Percentiles rank a stretch among this genome's conserved stretches.
These are phyloP conservation scores for Microcera coccophila DNA, from an alignment of 2,329 filamentous ascomycete genomes.

Conservation along the genomic window DNA sequence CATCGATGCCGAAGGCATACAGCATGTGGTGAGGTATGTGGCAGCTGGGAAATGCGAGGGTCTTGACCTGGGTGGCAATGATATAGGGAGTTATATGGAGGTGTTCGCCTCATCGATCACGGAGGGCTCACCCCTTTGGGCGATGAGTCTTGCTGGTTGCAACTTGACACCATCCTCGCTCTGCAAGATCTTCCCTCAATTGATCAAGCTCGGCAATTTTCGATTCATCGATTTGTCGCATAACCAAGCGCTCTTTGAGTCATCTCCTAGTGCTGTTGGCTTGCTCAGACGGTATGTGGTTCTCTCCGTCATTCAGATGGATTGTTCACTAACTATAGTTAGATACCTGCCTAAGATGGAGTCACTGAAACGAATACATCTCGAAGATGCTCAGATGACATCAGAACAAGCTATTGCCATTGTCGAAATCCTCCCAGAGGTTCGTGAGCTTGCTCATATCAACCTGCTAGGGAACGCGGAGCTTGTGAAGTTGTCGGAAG, in stretches of 20 bases:
- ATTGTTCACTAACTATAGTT: constrained; percentile 6
- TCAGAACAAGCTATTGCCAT: constrained; percentile 87
- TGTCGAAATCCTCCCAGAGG: constrained; percentile 85
- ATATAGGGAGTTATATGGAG: constrained; percentile 56
- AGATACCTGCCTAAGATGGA: constrained; percentile 76
- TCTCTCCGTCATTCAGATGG: not conserved
- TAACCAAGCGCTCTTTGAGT: constrained; percentile 75
- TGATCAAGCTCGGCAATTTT: constrained; percentile 67
- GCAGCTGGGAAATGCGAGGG: constrained; percentile 76
- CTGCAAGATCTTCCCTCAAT: constrained; percentile 68
- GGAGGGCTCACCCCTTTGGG: constrained; percentile 62
- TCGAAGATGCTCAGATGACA: constrained; percentile 78
- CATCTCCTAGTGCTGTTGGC: constrained; percentile 67
- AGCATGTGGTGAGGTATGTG: constrained; percentile 73
- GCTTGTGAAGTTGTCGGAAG: constrained; percentile 66
- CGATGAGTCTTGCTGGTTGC: constrained; percentile 81
- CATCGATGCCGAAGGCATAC: constrained; percentile 68
- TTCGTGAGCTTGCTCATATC: constrained; percentile 75
- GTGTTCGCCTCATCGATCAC: constrained; percentile 50
- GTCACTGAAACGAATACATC: constrained; percentile 76
- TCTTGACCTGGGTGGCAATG: constrained; percentile 84
- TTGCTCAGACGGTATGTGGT: constrained; percentile 70
- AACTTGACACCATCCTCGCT: constrained; percentile 71
- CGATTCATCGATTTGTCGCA: constrained; percentile 91
- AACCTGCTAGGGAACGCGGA: constrained; percentile 79